A percentile compares a stretch with the other conserved stretches of the same genome.
phyloP scores from a whole-genome alignment of 768 basidiomycete genomes.

The Lactifluus rugatus region DNA sequence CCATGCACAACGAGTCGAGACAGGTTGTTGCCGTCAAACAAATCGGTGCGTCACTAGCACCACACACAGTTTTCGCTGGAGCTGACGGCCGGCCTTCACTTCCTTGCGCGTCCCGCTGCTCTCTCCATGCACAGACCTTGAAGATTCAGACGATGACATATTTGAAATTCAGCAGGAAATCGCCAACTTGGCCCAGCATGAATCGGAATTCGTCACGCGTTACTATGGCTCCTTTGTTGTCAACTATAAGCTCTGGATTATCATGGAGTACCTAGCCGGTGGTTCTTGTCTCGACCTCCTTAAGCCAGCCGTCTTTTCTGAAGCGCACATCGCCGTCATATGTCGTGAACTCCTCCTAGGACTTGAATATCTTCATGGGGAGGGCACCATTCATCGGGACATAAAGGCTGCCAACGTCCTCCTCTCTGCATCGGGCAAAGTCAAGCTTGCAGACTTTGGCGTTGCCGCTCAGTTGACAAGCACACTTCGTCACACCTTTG shows the following conservation, averaged over 20 bases:
- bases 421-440: conserved; percentile 81
- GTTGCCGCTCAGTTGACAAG: conserved; percentile 95
- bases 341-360: conserved; percentile 89
- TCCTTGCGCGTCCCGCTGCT: not conserved
- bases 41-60: conserved; percentile 56
- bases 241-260: conserved; percentile 96
- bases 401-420: conserved; percentile 98
- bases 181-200: conserved; percentile 89
- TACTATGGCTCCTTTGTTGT: conserved; percentile 97
- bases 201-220: conserved; percentile 91
- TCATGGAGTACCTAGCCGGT: conserved; percentile 98
- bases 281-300: conserved; percentile 97
- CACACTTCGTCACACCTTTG: conserved; percentile 93
- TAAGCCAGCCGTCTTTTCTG: conserved; percentile 83
- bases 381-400: conserved; percentile 95
- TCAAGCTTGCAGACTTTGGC: conserved; percentile 97
- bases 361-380: conserved; percentile 90
- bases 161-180: conserved; percentile 99
- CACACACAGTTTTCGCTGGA: not conserved
- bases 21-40: conserved; percentile 98
- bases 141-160: conserved; percentile 98
- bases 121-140: conserved; percentile 54
- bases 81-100: not conserved
- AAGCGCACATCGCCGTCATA: conserved; percentile 90
- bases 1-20: conserved; percentile 87